Percentiles rank a stretch among this genome's conserved stretches.
Evolutionary conservation across 73 alveolate species (phyloP).

Genomic region (Loxodes magnus): DNA sequence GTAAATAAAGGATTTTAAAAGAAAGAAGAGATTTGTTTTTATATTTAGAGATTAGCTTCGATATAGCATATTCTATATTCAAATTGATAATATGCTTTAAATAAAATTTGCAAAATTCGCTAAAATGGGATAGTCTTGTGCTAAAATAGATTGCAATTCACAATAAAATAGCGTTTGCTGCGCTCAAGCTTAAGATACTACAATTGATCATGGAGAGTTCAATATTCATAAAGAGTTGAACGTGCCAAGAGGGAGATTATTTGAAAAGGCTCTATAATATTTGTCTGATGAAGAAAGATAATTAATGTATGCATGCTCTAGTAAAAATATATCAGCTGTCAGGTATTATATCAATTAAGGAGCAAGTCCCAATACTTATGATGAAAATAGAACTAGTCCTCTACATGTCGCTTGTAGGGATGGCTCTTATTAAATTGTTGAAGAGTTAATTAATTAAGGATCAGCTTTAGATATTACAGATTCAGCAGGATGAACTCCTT

Average conservation of each 20-base stretch:
- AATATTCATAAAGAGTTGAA: slow-evolving; percentile 9
- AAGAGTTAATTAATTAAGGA: slow-evolving; percentile 2
- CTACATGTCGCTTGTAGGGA: slow-evolving; percentile 12
- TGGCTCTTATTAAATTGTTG: slow-evolving; percentile 5
- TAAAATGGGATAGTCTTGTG: no score
- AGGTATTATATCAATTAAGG: background rate
- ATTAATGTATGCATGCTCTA: slow-evolving; percentile 3
- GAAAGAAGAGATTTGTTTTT: no score
- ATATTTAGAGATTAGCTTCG: no score
- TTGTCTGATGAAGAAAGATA: background rate
- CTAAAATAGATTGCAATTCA: no score
- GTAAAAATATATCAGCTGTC: background rate
- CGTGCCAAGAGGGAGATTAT: background rate
- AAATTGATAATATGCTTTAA: no score
- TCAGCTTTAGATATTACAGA: slow-evolving; percentile 6
- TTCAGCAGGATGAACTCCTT: slow-evolving; percentile 10
- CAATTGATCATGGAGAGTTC: slow-evolving; percentile 8
- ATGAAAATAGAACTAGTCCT: slow-evolving; percentile 14
- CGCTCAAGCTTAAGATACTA: no score
- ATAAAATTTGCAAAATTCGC: no score
- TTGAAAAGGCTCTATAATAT: background rate
- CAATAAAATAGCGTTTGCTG: no score
- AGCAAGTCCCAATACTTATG: slow-evolving; percentile 13
- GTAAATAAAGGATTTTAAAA: no score
- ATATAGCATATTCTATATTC: no score